Percentiles rank a stretch among this genome's conserved stretches.
Evolutionary conservation across 2,329 filamentous ascomycete species (phyloP).

Genomic region (Leptodontidium sp.): DNA sequence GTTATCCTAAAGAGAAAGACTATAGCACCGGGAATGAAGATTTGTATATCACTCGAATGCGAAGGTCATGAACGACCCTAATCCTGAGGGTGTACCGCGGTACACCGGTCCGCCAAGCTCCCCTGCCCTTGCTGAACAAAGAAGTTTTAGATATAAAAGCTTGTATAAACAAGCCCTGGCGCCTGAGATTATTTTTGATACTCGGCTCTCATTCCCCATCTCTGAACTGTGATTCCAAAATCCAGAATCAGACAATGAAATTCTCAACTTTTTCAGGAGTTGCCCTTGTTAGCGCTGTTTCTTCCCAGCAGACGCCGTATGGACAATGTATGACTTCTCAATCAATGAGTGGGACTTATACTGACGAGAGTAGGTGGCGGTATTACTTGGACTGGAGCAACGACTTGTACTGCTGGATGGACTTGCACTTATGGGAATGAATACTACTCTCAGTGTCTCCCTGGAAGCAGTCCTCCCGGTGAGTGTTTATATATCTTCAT

Average conservation of each 20-base stretch:
- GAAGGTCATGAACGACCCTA: not conserved
- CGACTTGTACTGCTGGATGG: slow-evolving; percentile 45
- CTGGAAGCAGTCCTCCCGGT: slow-evolving; percentile 23
- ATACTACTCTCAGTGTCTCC: slow-evolving; percentile 47
- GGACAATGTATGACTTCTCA: slow-evolving; percentile 28
- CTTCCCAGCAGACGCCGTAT: slow-evolving; percentile 26
- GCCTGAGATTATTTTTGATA: not conserved
- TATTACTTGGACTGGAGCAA: slow-evolving; percentile 43
- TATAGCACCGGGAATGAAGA: too few species aligned
- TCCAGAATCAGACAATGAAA: not conserved
- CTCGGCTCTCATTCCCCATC: not conserved
- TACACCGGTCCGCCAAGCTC: slow-evolving; percentile 10
- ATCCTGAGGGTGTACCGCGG: not conserved
- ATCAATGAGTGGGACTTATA: not conserved
- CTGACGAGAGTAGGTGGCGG: slow-evolving; percentile 37
- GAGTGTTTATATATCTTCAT: not conserved
- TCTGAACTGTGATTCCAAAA: not conserved
- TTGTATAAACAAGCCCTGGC: not conserved
- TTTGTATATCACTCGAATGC: too few species aligned
- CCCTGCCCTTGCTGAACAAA: not conserved
- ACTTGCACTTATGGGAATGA: slow-evolving; percentile 41
- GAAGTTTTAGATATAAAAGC: not conserved
- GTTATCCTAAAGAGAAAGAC: too few species aligned
- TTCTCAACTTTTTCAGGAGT: not conserved
- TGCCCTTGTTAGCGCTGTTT: not conserved